Base-by-base conservation (phyloP, 345 rosid genomes). In the Kernera saxatilis region DNA sequence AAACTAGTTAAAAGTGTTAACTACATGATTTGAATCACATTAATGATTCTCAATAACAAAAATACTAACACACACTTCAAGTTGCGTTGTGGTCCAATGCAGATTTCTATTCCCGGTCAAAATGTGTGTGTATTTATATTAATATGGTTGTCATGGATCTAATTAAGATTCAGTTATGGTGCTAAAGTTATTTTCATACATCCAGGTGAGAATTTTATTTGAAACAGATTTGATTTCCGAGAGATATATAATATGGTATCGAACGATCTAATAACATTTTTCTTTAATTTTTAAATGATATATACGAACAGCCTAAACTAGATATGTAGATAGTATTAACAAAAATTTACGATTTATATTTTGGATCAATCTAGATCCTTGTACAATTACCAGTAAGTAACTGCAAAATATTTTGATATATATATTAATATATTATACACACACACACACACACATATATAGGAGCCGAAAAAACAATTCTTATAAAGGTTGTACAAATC, bases 71-170 rank as follows among this genome's bases (percentile, higher is more conserved):
- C 32, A 61, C 33, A 52, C 64, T 72, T 72, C 48, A 64, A 64
- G 32, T 54, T 63, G 70, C 39, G 39, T 64, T 64, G 50, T 64
- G 58, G 65, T 64, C 70, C 76, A 21, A 17, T 44, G 12, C 2
- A 19, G 39, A 8, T 18, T 25, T 41, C 3, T 5, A 36, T 8
- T 26, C 6, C 26, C 27, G 23, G 67, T 59, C 40, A 46, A 54
- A 43, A 44, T 57, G 14, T 27, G 25, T 27, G 29, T 39, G 33
- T 37, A 14, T 30, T 17, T 21, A 17, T 37, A 32, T 21, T 4
- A 30, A 46, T 22, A 21, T 50, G 15, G 15, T 22, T 35, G 22
- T 10, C 23, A n/a, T 50, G 71, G 35, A 37, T 9, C 22, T 15
- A 49, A n/a, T n/a, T n/a, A 21, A 43, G 29, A 10, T 19, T 22